These are phyloP conservation scores for Termitomyces heimii DNA, from an alignment of 768 basidiomycete genomes.

Conservation along the genomic window DNA sequence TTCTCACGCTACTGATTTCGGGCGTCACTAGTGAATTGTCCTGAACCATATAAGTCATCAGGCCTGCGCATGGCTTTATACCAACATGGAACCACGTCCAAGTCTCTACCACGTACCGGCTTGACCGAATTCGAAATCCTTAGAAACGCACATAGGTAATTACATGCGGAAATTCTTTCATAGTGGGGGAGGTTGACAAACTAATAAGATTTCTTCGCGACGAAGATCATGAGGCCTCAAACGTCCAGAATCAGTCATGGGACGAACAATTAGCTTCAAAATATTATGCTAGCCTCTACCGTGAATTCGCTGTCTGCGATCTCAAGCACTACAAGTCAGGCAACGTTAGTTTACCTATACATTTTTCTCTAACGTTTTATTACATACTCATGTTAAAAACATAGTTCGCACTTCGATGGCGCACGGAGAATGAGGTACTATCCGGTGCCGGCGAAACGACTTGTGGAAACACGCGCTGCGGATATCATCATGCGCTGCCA, in stretches of 20 bases:
- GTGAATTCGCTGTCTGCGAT: slow-evolving; percentile 90
- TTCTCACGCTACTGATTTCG: neutral
- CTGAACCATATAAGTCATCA: neutral
- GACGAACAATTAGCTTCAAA: slow-evolving; percentile 83
- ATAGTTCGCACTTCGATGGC: slow-evolving; percentile 89
- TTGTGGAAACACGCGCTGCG: slow-evolving; percentile 87
- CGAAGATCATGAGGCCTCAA: slow-evolving; percentile 33
- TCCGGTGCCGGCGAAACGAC: slow-evolving; percentile 80
- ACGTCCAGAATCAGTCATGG: slow-evolving; percentile 48
- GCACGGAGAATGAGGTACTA: slow-evolving; percentile 88
- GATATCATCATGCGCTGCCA: slow-evolving; percentile 41
- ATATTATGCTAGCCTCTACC: slow-evolving; percentile 84
- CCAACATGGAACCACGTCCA: slow-evolving; percentile 25
- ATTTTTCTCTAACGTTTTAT: neutral
- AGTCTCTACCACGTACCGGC: slow-evolving; percentile 22
- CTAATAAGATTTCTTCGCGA: slow-evolving; percentile 69
- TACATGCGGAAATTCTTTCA: neutral
- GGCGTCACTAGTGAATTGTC: neutral
- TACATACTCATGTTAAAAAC: neutral
- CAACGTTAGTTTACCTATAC: slow-evolving; percentile 46
- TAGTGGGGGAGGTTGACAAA: slow-evolving; percentile 2
- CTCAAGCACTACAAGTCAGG: slow-evolving; percentile 95
- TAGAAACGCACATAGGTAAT: slow-evolving; percentile 64
- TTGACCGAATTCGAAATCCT: slow-evolving; percentile 72
- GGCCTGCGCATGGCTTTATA: slow-evolving; percentile 28